phyloP scores from a whole-genome alignment of 2,329 filamentous ascomycete species.

The Chaetomium sp. region DNA sequence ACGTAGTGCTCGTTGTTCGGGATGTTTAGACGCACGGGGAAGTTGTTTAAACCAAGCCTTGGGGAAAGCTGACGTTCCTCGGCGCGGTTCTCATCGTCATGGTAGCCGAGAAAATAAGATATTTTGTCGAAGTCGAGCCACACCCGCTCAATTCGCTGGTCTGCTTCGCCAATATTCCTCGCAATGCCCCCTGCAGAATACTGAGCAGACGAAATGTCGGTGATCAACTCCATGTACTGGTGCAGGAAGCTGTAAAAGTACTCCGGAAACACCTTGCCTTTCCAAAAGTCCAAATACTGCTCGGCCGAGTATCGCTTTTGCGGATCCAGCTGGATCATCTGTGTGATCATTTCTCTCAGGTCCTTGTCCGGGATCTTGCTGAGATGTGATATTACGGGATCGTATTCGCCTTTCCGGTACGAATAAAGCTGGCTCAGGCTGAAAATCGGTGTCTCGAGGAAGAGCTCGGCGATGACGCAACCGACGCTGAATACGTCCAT shows the following conservation, averaged over 20 bases:
- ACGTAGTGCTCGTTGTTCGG: constrained; percentile 79
- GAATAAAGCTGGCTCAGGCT: constrained; percentile 95
- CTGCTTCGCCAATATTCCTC: constrained; percentile 79
- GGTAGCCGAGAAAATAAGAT: constrained; percentile 85
- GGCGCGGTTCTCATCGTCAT: constrained; percentile 48
- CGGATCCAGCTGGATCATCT: constrained; percentile 96
- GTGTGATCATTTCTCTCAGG: constrained; percentile 82
- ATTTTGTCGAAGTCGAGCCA: constrained; percentile 98
- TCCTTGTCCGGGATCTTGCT: constrained; percentile 86
- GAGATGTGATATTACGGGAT: constrained; percentile 78
- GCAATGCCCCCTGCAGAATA: constrained; percentile 67
- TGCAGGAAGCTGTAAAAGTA: constrained; percentile 99
- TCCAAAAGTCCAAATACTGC: constrained; percentile 91
- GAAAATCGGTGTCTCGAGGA: constrained; percentile 95
- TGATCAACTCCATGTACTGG: constrained; percentile 95
- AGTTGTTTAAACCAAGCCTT: constrained; percentile 61
- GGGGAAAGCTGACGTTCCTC: constrained; percentile 44
- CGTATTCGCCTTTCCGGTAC: constrained; percentile 89
- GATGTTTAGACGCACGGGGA: constrained; percentile 83
- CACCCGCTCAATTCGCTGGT: constrained; percentile 90
- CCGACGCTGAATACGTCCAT: constrained; percentile 99
- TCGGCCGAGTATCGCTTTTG: constrained; percentile 90
- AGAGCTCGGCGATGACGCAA: constrained; percentile 95
- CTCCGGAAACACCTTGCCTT: constrained; percentile 85
- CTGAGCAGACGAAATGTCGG: constrained; percentile 81